Evolutionary conservation across 2,329 filamentous ascomycete species (phyloP), one percentile per base, ranked within the genome.

Genomic region (Rhinocladiella similis): DNA sequence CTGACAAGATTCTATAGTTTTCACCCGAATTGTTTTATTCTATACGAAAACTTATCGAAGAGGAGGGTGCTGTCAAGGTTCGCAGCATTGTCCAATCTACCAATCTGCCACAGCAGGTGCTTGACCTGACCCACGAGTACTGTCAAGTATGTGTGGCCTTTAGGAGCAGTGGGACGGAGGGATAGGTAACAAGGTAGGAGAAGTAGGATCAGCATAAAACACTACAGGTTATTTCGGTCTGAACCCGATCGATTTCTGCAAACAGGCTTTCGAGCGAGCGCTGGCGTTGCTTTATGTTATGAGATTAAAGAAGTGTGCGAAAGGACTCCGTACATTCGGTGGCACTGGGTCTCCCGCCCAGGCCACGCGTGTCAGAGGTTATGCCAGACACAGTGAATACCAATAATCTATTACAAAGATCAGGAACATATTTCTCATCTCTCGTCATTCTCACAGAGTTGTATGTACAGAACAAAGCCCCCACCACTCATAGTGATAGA

Each of bases 61-160:
- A 97, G 65, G 94, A 99, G 75, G 94, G 94, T 56, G 93, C 93
- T 1, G 90, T 99, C 72, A 99, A 99, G 76, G 89, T 99, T 53
- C 84, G 94, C 69, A 97, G 91, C 72, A 96, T 99, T 69, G 91
- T 99, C 52, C 94, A 99, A 74, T 91, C 93, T 1, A 97, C 93
- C 2, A 96, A 89, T 71, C 77, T 99, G 60, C 92, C 93, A 10
- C 94, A 97, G 74, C 87, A 89, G 57, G 92, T 99, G 38, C 81
- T 97, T 53, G 93, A 97, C 70, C 77, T 99, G 57, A 97, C 94
- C 22, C 93, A 99, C 73, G 90, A 97, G 70, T 99, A 99, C 70
- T 94, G 93, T 18, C 90, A 91, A 54, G 79, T 99, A 35, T 99
- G 94, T 71, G 92, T 93, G 18, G 91, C 91, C 0, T 99, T 99